Evolutionary conservation across 1,284 basidiomycete species (phyloP).

Genomic region (Wolfiporia cocos): DNA sequence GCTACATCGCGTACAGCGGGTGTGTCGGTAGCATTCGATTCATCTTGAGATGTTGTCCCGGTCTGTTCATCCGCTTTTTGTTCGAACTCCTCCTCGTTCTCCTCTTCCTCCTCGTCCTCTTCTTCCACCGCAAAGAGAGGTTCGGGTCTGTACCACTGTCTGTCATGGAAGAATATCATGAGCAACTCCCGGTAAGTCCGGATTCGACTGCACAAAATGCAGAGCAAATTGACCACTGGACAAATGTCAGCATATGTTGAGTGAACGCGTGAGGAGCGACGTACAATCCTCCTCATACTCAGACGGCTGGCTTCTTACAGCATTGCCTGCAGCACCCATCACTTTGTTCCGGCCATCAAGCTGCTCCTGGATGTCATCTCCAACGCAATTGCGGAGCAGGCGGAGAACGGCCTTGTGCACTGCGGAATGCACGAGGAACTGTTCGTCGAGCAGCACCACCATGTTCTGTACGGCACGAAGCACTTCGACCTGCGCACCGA

Average conservation of each 20-base stretch:
- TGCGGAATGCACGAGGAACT: constrained; percentile 85
- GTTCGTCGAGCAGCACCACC: constrained; percentile 84
- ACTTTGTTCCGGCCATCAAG: constrained; percentile 69
- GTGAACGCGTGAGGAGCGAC: constrained; percentile 23
- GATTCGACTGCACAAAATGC: constrained; percentile 87
- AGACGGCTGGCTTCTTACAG: constrained; percentile 62
- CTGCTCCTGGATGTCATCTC: constrained; percentile 84
- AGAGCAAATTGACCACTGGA: constrained; percentile 83
- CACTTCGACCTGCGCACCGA: constrained; percentile 83
- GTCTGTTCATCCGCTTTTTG: constrained; percentile 19
- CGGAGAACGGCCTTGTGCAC: constrained; percentile 87
- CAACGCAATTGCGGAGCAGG: constrained; percentile 83
- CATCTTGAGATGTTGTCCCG: constrained; percentile 19
- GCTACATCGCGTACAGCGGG: neutral
- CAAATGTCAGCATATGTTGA: neutral
- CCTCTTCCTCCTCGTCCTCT: constrained; percentile 49
- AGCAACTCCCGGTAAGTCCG: constrained; percentile 85
- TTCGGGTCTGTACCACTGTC: constrained; percentile 73
- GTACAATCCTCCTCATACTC: constrained; percentile 83
- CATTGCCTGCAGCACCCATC: constrained; percentile 77
- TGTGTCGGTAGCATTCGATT: neutral
- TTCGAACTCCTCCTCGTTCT: constrained; percentile 44
- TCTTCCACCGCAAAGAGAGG: constrained; percentile 65
- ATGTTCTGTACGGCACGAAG: constrained; percentile 82
- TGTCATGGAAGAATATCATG: constrained; percentile 95